These are phyloP conservation scores for Neurospora sp. DNA, from an alignment of 495 filamentous ascomycete species.

Conservation along the genomic window DNA sequence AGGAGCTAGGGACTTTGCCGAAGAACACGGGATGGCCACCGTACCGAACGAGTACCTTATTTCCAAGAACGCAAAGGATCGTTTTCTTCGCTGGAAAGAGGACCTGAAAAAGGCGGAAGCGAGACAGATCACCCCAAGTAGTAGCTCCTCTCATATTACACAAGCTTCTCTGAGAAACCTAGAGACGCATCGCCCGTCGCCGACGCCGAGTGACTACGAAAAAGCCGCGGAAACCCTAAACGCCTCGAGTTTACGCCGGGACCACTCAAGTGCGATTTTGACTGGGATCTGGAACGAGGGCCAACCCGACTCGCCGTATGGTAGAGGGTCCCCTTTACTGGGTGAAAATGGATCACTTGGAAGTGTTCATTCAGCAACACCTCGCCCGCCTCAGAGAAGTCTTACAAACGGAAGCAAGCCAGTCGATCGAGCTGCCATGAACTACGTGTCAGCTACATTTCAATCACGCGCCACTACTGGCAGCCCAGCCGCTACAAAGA, in stretches of 20 bases:
- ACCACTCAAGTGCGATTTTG: slow-evolving; percentile 41
- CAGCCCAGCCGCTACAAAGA: slow-evolving; percentile 2
- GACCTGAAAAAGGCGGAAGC: slow-evolving; percentile 55
- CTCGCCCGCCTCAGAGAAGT: background rate
- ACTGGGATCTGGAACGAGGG: slow-evolving; percentile 53
- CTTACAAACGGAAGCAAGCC: background rate
- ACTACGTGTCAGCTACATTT: slow-evolving; percentile 6
- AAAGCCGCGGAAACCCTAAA: slow-evolving; percentile 4
- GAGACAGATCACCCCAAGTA: slow-evolving; percentile 1
- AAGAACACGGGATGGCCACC: slow-evolving; percentile 58
- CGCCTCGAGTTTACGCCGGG: slow-evolving; percentile 17
- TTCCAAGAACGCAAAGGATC: slow-evolving; percentile 59
- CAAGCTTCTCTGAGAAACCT: background rate
- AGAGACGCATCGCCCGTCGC: background rate
- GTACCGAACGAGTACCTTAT: slow-evolving; percentile 63
- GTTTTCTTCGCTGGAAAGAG: slow-evolving; percentile 65
- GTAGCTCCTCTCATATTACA: background rate
- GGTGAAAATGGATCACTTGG: slow-evolving; percentile 6
- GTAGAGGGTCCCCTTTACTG: slow-evolving; percentile 3
- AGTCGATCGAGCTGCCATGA: slow-evolving; percentile 3
- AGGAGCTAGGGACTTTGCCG: slow-evolving; percentile 78
- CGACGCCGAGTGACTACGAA: slow-evolving; percentile 13
- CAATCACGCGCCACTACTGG: slow-evolving; percentile 5
- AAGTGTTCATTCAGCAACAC: background rate
- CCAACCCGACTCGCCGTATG: slow-evolving; percentile 41